Base-by-base conservation (phyloP, 257 asterid species). In the Solanum piurae region DNA sequence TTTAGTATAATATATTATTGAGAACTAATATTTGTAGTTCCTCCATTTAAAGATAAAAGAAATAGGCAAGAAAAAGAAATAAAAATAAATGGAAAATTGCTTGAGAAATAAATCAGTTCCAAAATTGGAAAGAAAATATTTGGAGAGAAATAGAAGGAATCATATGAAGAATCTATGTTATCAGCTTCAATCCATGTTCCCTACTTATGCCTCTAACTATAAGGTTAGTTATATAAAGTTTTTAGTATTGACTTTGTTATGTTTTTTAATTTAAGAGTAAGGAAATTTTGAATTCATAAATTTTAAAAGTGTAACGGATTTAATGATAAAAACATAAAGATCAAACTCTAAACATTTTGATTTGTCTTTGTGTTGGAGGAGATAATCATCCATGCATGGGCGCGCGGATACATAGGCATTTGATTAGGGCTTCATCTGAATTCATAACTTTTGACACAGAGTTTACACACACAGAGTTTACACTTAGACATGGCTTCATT, bases 81-180 rank as follows among this genome's bases (percentile, higher is more conserved):
- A 12, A 44, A 12, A 12, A 6, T 18, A 64, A 16, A 89, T 89
- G 91, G 83, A 73, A 36, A 66, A 14, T 11, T 25, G 36, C 1
- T 5, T 25, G 73, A 25, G 31, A 12, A 25, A 31, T 66, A 66
- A 66, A 66, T 66, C 73, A 66, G 34, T 13, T 66, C 73, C 73
- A 66, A 91, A 91, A 88, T 87, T 93, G 38, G 95, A 91, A 75
- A 92, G 96, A 49, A 93, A 87, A 83, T 55, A 89, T 21, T 84
- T 92, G 36, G 96, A 93, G 90, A 93, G 92, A 52, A 92, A 91
- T 27, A 85, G 96, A 58, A 92, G 96, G 85, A 87, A 31, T 80
- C 55, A 87, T 14, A 76, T 92, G 93, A 93, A 92, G 87, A 77
- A 1, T 76, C 93, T 93, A 31, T 91, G 85, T 66, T 80, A 92